These are phyloP conservation scores for Saccharata proteae DNA, from an alignment of 2,329 filamentous ascomycete species.

Conservation along the genomic window DNA sequence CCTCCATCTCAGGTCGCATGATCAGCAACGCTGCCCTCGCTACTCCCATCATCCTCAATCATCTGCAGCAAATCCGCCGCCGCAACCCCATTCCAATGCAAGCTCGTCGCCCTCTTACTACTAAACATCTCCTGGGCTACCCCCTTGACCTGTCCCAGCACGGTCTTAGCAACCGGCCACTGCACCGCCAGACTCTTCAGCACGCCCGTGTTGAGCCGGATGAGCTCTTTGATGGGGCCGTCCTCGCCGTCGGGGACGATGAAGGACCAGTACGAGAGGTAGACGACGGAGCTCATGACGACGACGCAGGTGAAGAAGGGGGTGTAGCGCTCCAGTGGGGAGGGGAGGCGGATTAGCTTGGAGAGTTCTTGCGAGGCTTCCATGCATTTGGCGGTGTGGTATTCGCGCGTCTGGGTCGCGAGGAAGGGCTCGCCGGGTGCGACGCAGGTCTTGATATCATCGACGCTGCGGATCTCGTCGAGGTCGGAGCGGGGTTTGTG, in stretches of 20 bases:
- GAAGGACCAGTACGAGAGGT: constrained; percentile 58
- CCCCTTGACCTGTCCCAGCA: constrained; percentile 60
- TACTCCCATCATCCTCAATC: constrained; percentile 7
- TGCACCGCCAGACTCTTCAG: constrained; percentile 55
- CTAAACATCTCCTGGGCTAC: constrained; percentile 63
- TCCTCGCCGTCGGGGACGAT: constrained; percentile 40
- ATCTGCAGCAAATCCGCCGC: constrained; percentile 5
- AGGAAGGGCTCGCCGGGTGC: constrained; percentile 37
- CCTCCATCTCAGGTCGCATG: too few relatives aligned
- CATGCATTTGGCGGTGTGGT: constrained; percentile 70
- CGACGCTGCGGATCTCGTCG: constrained; percentile 19
- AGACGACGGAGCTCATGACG: constrained; percentile 27
- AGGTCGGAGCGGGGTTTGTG: constrained; percentile 32
- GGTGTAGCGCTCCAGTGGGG: constrained; percentile 57
- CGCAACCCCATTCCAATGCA: constrained; percentile 6
- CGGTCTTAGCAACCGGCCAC: constrained; percentile 60
- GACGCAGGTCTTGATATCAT: constrained; percentile 48
- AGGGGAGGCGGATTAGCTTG: constrained; percentile 60
- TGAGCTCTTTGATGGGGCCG: constrained; percentile 58
- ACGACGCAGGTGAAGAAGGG: constrained; percentile 29
- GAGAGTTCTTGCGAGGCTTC: constrained; percentile 68
- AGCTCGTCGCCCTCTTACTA: constrained; percentile 27
- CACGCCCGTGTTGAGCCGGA: constrained; percentile 67
- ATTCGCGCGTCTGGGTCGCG: constrained; percentile 39
- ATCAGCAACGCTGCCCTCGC: not conserved